Evolutionary conservation across 345 rosid genomes (phyloP), one percentile per base, ranked within the genome.

Genomic region (Sapria himalayana): DNA sequence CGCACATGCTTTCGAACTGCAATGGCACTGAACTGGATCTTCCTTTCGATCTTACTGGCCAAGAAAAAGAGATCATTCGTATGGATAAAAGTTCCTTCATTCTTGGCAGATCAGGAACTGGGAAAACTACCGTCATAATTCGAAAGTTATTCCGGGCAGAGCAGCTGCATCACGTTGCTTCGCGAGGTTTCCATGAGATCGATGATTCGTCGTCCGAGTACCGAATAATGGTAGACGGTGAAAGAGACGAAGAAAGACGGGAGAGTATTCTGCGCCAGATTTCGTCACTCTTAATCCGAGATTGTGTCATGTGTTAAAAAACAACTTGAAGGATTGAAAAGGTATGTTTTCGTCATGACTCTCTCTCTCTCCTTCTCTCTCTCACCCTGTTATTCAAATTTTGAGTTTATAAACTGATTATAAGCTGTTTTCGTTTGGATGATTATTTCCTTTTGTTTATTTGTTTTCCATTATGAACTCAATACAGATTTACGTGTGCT

Each of bases 101-200:
- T 9, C 46, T 64, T 19, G 81, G 81, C 21, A 46, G 74, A 27
- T 73, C 81, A 2, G 81, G 76, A 4, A 73, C 70, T 0, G 81
- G 81, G 3, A 73, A 73, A 52, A 73, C 81, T 7, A 73, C 77
- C 0, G 58, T 70, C 25, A 22, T 70, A 19, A 66, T 67, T 0
- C 63, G 57, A 59, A 73, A 70, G 53, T 52, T 74, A 45, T 58
- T 54, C 38, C 29, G 47, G 41, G 61, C 50, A 3, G 75, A 71
- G 46, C 58, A 63, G 33, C 41, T 46, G 13, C 41, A 29, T 49
- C 51, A 50, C 7, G 37, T 49, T 33, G 63, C 67, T 4, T 29
- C 15, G 12, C 32, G 53, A 33, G 69, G 54, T 22, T 51, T 29
- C 22, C 13, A 29, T 41, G 56, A 33, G 27, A 43, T 11, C 11